Evolutionary conservation across 2,329 filamentous ascomycete species (phyloP), one percentile per base, ranked within the genome.

Genomic region (Botrytis squamosa): DNA sequence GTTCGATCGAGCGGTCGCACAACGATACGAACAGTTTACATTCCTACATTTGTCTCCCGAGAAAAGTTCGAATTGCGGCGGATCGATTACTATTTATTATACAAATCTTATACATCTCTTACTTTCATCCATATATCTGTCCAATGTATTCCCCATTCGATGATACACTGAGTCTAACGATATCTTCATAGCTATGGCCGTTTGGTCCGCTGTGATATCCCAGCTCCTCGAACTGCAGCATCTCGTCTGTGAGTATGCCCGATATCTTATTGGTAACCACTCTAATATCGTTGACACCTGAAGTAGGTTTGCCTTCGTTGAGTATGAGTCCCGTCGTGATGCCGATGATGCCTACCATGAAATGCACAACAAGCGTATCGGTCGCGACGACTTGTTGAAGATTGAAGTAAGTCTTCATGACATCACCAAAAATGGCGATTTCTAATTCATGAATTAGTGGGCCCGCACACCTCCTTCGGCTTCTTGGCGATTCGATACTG

Each of bases 311-410:
- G 96, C 96, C 55, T 99, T 99, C 83, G 96, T 99, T 77, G 96
- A 99, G 85, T 99, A 99, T 84, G 96, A 99, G 86, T 97, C 95
- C 84, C 93, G 95, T 80, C 95, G 96, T 80, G 96, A 99, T 87
- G 95, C 96, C 77, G 96, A 99, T 84, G 96, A 99, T 85, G 96
- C 96, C 66, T 99, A 99, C 83, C 94, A 99, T 84, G 96, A 99
- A 86, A 99, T 99, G 96, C 96, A 99, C 83, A 98, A 98, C 87
- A 98, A 98, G 90, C 94, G 95, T 78, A 94, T 99, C 79, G 95
- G 94, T 66, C 74, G 75, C 60, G 96, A 99, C 82, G 96, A 99
- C 81, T 86, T 97, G 75, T 83, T 99, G 85, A 99, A 99, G 87
- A 98, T 99, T 78, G 96, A 99, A 89, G 96, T 97, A 85, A 78